Evolutionary conservation across 192 early-diverging fungal species (phyloP), one percentile per base, ranked within the genome.

Genomic region (Spizellomyces sp.): DNA sequence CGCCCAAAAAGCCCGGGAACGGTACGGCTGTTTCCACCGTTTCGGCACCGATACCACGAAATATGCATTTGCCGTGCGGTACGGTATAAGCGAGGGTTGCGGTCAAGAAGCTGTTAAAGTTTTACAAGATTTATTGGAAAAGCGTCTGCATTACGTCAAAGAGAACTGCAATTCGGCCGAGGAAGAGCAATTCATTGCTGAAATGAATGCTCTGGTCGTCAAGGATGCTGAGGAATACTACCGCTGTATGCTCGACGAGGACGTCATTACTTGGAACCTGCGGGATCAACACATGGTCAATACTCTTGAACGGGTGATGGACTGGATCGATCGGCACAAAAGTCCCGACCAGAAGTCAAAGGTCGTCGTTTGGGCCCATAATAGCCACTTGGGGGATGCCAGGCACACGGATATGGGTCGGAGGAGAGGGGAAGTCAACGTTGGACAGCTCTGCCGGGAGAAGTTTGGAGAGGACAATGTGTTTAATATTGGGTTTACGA

Each of bases 181-280:
- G 41, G 66, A 67, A 21, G 19, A 15, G 54, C 45, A 67, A 45
- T 67, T 46, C 19, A 55, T 67, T 60, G 66, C 66, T 27, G 45
- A 67, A 48, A 67, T 67, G 66, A 67, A 67, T 43, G 66, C 66
- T 14, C 54, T n/a, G 50, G 54, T 58, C 14, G 66, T 67, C 4
- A 67, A 60, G 36, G 66, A 58, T 67, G 66, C 66, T 9, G 66
- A 67, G 58, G 50, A 67, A 55, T 67, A 67, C 19, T 67, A 67
- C 54, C 66, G 66, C 15, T 58, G 66, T 45, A 67, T 67, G 66
- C n/a, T 67, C 9, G 54, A 67, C 19, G 66, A 58, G 66, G 66
- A 58, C 9, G 66, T 22, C 17, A 58, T 36, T 8, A 67, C 66
- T 58, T 67, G 66, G 66, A 67, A 67, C 54, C 19, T 67, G 14